These are phyloP conservation scores for Geosiphon pyriformis DNA, from an alignment of 192 early-diverging fungal species.

Conservation along the genomic window DNA sequence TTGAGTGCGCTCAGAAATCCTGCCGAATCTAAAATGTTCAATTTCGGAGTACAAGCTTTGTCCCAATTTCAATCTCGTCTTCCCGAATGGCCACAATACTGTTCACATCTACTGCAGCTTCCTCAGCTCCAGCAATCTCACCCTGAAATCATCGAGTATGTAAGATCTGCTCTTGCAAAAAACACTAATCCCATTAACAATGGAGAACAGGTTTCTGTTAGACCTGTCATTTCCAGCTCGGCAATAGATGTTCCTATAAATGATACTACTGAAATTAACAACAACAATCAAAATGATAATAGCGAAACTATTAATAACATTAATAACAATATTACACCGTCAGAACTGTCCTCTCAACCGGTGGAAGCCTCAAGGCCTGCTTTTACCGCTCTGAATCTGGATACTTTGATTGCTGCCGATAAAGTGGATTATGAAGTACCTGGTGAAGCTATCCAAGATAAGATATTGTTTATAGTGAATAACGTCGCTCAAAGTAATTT, in stretches of 20 bases:
- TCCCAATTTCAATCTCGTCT: constrained; percentile 78
- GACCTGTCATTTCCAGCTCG: constrained; percentile 31
- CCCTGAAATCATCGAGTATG: constrained; percentile 66
- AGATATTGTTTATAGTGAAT: constrained; percentile 96
- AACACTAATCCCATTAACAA: constrained; percentile 18
- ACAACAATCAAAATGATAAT: constrained; percentile 10
- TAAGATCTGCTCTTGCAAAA: constrained; percentile 43
- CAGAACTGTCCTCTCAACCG: constrained; percentile 27
- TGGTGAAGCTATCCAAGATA: constrained; percentile 58
- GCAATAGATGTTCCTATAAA: constrained; percentile 30
- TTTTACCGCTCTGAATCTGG: constrained; percentile 60
- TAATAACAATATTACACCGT: constrained; percentile 13
- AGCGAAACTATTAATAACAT: constrained; percentile 1
- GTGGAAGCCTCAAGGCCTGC: constrained; percentile 32
- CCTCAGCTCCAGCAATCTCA: constrained; percentile 70
- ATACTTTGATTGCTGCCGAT: constrained; percentile 46
- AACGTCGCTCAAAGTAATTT: constrained; percentile 87
- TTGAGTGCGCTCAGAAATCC: constrained; percentile 80
- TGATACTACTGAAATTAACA: constrained; percentile 27
- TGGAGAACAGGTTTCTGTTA: constrained; percentile 24
- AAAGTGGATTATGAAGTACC: constrained; percentile 39
- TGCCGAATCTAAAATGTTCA: constrained; percentile 75
- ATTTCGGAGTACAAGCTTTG: constrained; percentile 85
- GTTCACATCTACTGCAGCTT: constrained; percentile 77
- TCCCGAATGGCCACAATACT: constrained; percentile 87